Evolutionary conservation across 2,329 filamentous ascomycete genomes (phyloP).

Genomic region (Neonectria coccinea): DNA sequence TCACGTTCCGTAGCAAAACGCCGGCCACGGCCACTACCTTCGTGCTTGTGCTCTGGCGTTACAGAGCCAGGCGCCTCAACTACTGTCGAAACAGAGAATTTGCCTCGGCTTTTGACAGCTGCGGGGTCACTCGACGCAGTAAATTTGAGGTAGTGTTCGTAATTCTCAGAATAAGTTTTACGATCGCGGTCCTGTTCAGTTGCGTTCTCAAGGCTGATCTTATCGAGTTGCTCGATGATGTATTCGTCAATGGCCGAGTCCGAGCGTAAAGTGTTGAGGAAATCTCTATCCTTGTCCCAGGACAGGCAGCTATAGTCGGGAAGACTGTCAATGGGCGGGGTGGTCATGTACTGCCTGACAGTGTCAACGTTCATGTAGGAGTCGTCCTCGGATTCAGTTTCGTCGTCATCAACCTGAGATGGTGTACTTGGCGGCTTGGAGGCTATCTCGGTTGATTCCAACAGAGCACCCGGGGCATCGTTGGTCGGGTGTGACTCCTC

Average conservation of each 20-base stretch:
- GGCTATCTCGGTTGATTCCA: constrained; percentile 47
- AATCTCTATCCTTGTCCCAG: constrained; percentile 62
- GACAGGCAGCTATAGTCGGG: constrained; percentile 60
- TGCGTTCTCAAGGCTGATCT: constrained; percentile 53
- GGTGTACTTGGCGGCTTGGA: constrained; percentile 59
- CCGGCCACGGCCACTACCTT: constrained; percentile 65
- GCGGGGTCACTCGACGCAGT: constrained; percentile 67
- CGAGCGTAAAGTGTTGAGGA: constrained; percentile 57
- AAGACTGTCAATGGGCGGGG: constrained; percentile 66
- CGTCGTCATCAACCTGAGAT: constrained; percentile 63
- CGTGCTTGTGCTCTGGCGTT: constrained; percentile 66
- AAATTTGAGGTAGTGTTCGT: constrained; percentile 65
- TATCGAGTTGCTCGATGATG: constrained; percentile 58
- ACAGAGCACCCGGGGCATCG: constrained; percentile 30
- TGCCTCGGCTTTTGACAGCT: constrained; percentile 66
- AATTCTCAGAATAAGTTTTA: constrained; percentile 60
- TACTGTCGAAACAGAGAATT: constrained; percentile 58
- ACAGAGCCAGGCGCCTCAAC: constrained; percentile 51
- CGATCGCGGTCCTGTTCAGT: constrained; percentile 55
- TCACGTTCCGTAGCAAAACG: constrained; percentile 79
- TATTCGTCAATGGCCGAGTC: constrained; percentile 58
- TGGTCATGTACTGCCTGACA: constrained; percentile 64
- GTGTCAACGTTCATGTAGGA: constrained; percentile 62
- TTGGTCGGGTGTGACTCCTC: constrained; percentile 16
- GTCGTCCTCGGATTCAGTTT: constrained; percentile 67